Percentiles rank a stretch among this genome's conserved stretches.
Evolutionary conservation across 805 yeast genomes (phyloP).

Genomic region (Barnettozyma pratensis): DNA sequence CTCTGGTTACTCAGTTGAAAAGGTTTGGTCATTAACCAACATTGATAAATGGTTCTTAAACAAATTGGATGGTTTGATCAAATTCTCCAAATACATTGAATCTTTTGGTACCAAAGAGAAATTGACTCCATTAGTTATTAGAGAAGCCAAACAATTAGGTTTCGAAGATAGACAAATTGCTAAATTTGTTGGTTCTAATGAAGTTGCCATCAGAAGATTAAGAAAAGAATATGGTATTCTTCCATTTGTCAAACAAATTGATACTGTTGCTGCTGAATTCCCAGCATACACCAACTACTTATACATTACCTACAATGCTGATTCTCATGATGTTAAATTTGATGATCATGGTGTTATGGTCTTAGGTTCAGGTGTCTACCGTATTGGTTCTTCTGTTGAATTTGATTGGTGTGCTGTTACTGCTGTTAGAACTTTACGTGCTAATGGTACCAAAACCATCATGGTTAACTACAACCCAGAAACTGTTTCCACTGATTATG

Average conservation of each 20-base stretch:
- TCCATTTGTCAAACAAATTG: constrained; percentile 95
- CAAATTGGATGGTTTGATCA: constrained; percentile 72
- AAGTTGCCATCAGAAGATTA: constrained; percentile 84
- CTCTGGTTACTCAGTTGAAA: constrained; percentile 85
- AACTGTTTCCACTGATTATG: constrained; percentile 98
- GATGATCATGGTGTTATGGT: constrained; percentile 94
- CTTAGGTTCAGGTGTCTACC: constrained; percentile 95
- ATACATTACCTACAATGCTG: constrained; percentile 93
- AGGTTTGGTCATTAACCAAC: constrained; percentile 84
- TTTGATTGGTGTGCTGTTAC: constrained; percentile 99
- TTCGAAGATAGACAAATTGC: constrained; percentile 97
- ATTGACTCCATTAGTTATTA: constrained; percentile 57
- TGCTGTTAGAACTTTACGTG: constrained; percentile 89
- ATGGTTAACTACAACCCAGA: constrained; percentile 99
- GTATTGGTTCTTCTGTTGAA: constrained; percentile 98
- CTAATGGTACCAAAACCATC: constrained; percentile 80
- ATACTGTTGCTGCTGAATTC: constrained; percentile 98
- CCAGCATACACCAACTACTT: constrained; percentile 94
- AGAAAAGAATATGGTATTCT: constrained; percentile 82
- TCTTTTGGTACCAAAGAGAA: constrained; percentile 48
- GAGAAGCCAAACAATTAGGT: constrained; percentile 93
- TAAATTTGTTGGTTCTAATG: constrained; percentile 79
- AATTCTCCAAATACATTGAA: constrained; percentile 59
- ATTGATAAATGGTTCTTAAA: constrained; percentile 96
- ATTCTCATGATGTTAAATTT: constrained; percentile 78